These are phyloP conservation scores for Lasiodiplodia theobromae DNA, from an alignment of 2,329 filamentous ascomycete genomes.

Conservation along the genomic window DNA sequence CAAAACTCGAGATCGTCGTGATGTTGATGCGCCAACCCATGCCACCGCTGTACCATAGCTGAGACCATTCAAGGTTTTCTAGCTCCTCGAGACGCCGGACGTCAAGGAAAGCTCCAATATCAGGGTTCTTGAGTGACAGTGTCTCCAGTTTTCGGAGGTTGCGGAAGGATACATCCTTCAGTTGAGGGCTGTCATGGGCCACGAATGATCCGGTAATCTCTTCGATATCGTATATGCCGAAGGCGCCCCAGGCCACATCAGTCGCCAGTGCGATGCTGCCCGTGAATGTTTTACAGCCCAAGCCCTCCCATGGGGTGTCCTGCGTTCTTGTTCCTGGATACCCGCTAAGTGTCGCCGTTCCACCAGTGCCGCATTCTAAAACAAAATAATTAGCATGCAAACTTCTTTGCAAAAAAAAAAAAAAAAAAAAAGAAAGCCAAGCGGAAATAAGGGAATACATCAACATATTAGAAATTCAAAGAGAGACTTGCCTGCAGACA, in stretches of 20 bases:
- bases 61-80: conserved; percentile 2
- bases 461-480: background rate
- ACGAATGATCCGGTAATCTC: conserved; percentile 1
- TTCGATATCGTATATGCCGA: background rate
- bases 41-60: background rate
- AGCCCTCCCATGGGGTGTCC: background rate
- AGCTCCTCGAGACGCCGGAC: background rate
- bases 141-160: background rate
- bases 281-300: background rate
- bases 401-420: too few relatives aligned
- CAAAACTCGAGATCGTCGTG: background rate
- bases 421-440: background rate
- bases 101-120: background rate
- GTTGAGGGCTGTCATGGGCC: background rate
- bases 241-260: background rate
- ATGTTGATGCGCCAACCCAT: background rate
- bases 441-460: background rate
- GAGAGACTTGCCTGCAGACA: background rate
- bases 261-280: background rate
- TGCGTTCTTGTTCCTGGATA: background rate
- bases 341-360: background rate
- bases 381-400: background rate
- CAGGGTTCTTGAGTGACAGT: conserved; percentile 1
- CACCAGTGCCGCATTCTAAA: conserved; percentile 4
- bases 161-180: background rate